phyloP scores from a whole-genome alignment of 345 rosid genomes.

The Combretum micranthum region DNA sequence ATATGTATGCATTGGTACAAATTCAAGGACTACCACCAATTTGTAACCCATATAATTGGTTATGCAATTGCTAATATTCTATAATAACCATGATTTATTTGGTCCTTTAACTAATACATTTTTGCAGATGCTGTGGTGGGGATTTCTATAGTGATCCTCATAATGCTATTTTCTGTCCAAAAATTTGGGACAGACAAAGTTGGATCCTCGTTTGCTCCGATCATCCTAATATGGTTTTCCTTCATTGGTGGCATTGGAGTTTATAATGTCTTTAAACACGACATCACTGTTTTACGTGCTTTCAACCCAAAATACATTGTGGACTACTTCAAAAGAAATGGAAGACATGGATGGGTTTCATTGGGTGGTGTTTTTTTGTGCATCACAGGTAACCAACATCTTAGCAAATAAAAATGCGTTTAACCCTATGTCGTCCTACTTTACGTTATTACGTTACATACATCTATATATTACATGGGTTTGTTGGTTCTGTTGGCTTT shows the following conservation, averaged over 20 bases:
- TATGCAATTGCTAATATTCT: too few relatives aligned
- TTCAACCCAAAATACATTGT: constrained; percentile 54
- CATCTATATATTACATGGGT: too few relatives aligned
- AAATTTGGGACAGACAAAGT: constrained; percentile 72
- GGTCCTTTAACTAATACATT: background rate
- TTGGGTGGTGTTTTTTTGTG: constrained; percentile 69
- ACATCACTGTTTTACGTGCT: constrained; percentile 49
- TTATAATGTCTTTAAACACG: constrained; percentile 53
- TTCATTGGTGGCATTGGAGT: constrained; percentile 42
- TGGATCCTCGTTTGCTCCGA: constrained; percentile 59
- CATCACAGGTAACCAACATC: constrained; percentile 52
- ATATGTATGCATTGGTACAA: too few relatives aligned
- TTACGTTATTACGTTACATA: too few relatives aligned
- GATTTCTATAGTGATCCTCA: constrained; percentile 51
- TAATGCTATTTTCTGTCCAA: constrained; percentile 40
- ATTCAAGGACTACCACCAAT: too few relatives aligned
- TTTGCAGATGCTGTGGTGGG: constrained; percentile 50
- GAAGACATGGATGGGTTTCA: constrained; percentile 44
- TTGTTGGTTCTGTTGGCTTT: too few relatives aligned
- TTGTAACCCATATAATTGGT: background rate
- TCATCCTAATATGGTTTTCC: constrained; percentile 50
- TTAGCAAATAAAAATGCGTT: too few relatives aligned
- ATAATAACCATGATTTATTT: background rate
- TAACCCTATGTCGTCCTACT: too few relatives aligned
- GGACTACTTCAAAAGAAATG: constrained; percentile 45